Conservation (phyloP, 768 basidiomycete genomes). For the Tylopilus rubrobrunneus region DNA sequence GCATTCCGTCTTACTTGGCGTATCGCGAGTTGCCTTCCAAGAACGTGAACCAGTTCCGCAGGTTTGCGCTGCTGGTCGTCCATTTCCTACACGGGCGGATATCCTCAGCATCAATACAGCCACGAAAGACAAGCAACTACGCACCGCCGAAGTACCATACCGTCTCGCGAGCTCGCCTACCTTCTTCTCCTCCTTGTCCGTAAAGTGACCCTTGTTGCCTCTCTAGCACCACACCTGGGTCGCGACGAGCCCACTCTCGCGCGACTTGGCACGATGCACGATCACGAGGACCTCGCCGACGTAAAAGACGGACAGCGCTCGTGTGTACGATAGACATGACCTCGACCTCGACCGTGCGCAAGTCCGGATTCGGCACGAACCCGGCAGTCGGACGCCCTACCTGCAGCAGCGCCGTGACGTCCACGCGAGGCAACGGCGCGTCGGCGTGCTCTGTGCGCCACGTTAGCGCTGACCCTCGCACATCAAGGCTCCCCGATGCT, state of each 20-base stretch:
- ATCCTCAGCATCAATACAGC: no score
- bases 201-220: conserved; percentile 50
- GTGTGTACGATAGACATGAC: conserved; percentile 56
- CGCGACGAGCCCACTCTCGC: conserved; percentile 57
- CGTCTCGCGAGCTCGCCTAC: conserved; percentile 66
- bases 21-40: conserved; percentile 70
- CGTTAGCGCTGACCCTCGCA: not conserved
- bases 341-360: conserved; percentile 69
- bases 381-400: conserved; percentile 12
- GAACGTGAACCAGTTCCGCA: conserved; percentile 51
- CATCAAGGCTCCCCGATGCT: conserved; percentile 6
- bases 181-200: conserved; percentile 63
- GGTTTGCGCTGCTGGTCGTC: conserved; percentile 66
- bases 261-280: conserved; percentile 65
- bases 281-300: conserved; percentile 69
- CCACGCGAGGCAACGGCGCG: conserved; percentile 43
- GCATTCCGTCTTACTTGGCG: conserved; percentile 54
- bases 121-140: conserved; percentile 17
- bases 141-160: conserved; percentile 63
- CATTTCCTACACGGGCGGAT: conserved; percentile 21
- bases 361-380: conserved; percentile 32
- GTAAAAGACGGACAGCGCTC: conserved; percentile 58
- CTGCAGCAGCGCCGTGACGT: conserved; percentile 46
- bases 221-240: conserved; percentile 78
- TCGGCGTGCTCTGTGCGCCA: conserved; percentile 35